phyloP scores from a whole-genome alignment of 371 early-diverging fungal genomes.

The Circinella umbellata region DNA sequence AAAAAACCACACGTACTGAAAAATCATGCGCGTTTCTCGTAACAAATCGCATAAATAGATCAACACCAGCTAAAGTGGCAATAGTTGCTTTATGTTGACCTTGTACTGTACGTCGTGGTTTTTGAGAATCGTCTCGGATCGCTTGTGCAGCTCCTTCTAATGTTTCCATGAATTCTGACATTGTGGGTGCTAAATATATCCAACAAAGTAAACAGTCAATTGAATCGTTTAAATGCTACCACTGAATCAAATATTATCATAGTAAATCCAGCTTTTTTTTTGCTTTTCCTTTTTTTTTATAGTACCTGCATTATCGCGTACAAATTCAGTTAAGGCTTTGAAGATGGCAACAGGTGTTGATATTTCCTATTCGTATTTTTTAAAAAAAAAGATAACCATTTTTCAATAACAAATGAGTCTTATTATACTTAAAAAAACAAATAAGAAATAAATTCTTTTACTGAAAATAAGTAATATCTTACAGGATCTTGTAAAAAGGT shows the following conservation, averaged over 20 bases:
- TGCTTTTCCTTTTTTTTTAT: too few species aligned
- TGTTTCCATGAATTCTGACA: slow-evolving; percentile 86
- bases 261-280: too few species aligned
- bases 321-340: slow-evolving; percentile 78
- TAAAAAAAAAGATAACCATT: background rate
- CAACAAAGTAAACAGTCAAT: too few species aligned
- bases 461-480: background rate
- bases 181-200: slow-evolving; percentile 66
- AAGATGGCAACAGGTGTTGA: slow-evolving; percentile 92
- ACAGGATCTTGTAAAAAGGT: slow-evolving; percentile 32
- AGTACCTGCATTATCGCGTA: slow-evolving; percentile 69
- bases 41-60: slow-evolving; percentile 84
- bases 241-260: too few species aligned
- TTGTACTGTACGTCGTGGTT: slow-evolving; percentile 13
- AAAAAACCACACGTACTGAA: slow-evolving; percentile 39
- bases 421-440: background rate
- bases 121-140: slow-evolving; percentile 54
- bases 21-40: slow-evolving; percentile 73
- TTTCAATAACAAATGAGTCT: too few species aligned
- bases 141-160: slow-evolving; percentile 70
- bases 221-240: too few species aligned
- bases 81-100: slow-evolving; percentile 56
- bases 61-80: slow-evolving; percentile 82
- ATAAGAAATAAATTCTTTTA: background rate
- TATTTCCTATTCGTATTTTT: slow-evolving; percentile 55